Evolutionary conservation across 2,329 filamentous ascomycete genomes (phyloP).

Genomic region (Scedosporium boydii): DNA sequence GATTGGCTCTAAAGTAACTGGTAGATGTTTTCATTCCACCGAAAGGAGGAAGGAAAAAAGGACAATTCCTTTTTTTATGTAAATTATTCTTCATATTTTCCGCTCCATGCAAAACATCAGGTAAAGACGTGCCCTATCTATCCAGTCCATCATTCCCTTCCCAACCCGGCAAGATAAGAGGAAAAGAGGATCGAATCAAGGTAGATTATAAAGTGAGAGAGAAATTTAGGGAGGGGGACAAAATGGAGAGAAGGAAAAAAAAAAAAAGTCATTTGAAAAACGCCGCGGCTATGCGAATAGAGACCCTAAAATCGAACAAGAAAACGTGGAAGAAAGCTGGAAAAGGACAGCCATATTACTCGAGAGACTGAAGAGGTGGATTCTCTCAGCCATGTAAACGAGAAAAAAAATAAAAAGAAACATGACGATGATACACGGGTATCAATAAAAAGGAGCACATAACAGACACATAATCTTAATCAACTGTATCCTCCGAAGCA

Average conservation of each 20-base stretch:
- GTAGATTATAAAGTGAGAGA: background rate
- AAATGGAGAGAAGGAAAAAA: background rate
- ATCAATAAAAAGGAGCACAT: conserved; percentile 1
- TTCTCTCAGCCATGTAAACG: background rate
- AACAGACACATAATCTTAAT: conserved; percentile 3
- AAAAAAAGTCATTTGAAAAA: background rate
- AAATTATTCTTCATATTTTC: too few relatives aligned
- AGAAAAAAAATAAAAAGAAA: background rate
- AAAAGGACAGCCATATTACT: background rate
- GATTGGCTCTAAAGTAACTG: too few relatives aligned
- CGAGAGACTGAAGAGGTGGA: background rate
- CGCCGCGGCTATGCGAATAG: background rate
- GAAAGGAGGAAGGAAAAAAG: background rate
- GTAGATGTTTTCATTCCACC: too few relatives aligned
- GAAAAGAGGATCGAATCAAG: background rate
- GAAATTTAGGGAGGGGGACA: background rate
- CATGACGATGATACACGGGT: background rate
- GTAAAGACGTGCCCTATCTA: too few relatives aligned
- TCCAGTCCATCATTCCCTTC: too few relatives aligned
- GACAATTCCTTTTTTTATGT: background rate
- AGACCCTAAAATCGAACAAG: background rate
- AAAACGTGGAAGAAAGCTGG: background rate
- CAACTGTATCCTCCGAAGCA: conserved; percentile 10
- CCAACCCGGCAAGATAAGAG: background rate
- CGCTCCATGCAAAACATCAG: too few relatives aligned